Base-by-base conservation (phyloP, 192 early-diverging fungal species). In the Geosiphon pyriformis region DNA sequence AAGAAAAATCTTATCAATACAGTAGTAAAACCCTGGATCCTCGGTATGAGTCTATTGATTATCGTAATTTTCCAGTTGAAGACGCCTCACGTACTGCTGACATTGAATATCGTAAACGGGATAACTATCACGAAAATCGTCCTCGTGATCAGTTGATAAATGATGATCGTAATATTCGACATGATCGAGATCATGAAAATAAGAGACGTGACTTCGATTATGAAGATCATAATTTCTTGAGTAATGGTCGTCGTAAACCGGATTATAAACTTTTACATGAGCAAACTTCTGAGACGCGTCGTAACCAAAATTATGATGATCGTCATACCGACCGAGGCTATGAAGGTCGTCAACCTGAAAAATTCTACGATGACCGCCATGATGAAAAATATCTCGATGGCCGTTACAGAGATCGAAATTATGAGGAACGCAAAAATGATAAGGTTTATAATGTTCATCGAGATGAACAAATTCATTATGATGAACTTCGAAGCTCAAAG, bases 391-490 rank as follows among this genome's bases (percentile, higher is more conserved):
- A 29, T 27, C 17, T 29, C 30, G 27, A 60, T 35, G 59, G 37
- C 18, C 59, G 32, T 35, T 12, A 11, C 2, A 29, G 34, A 10
- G 34, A 59, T 34, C 31, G 20, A 26, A n/a, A 15, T 26, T 35
- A 60, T 60, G 59, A 60, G 18, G 33, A 60, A 10, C 53, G 53
- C 17, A 60, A 34, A 35, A 1, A 29, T 11, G 59, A 61, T 22
- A 35, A 23, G 15, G 33, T 47, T 26, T 11, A 47, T 61, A 37
- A 61, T 47, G 42, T 31, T 29, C 54, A 30, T 27, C 22, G n/a
- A 31, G 22, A 48, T n/a, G 46, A 49, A 49, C 22, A 63, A 4
- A n/a, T 20, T 49, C 46, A 50, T 18, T 33, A 50, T 10, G 42
- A 50, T 23, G 42, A 33, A 31, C 46, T 23, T 26, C 7, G 27